Percentiles rank a stretch among this genome's conserved stretches.
These are phyloP conservation scores for Tolypocladium pustulatum DNA, from an alignment of 2,329 filamentous ascomycete species.

Conservation along the genomic window DNA sequence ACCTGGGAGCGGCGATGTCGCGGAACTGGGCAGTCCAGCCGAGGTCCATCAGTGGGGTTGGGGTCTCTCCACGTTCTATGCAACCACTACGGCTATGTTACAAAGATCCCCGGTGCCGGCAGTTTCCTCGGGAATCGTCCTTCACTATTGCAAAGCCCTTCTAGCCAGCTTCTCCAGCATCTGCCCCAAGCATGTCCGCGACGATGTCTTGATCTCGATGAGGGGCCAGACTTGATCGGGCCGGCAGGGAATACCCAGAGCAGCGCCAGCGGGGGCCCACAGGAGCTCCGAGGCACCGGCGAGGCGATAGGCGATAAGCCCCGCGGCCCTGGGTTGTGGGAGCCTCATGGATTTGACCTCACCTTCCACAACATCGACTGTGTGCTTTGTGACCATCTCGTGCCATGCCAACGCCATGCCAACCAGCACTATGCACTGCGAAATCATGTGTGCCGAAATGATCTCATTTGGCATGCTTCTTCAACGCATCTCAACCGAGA, in stretches of 20 bases:
- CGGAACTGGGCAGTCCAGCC: background rate
- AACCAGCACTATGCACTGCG: slow-evolving; percentile 10
- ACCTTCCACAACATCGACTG: background rate
- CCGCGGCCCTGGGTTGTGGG: background rate
- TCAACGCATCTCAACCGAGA: slow-evolving; percentile 20
- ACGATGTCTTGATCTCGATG: background rate
- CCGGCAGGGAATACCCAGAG: background rate
- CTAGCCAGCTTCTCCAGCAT: background rate
- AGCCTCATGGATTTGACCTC: background rate
- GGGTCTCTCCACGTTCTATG: background rate
- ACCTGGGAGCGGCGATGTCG: background rate
- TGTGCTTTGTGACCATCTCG: background rate
- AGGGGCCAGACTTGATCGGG: background rate
- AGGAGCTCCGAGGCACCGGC: background rate
- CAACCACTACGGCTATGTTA: background rate
- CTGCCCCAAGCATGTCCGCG: background rate
- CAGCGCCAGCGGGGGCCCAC: background rate
- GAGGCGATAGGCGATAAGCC: background rate
- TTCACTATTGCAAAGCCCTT: background rate
- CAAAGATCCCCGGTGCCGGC: background rate
- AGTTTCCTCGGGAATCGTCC: background rate
- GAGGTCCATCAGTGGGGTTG: background rate
- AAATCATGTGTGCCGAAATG: slow-evolving; percentile 20
- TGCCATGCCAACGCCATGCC: slow-evolving; percentile 4
- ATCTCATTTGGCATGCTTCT: slow-evolving; percentile 25